These are phyloP conservation scores for Hypholoma fasciculare DNA, from an alignment of 768 basidiomycete species.

Conservation along the genomic window DNA sequence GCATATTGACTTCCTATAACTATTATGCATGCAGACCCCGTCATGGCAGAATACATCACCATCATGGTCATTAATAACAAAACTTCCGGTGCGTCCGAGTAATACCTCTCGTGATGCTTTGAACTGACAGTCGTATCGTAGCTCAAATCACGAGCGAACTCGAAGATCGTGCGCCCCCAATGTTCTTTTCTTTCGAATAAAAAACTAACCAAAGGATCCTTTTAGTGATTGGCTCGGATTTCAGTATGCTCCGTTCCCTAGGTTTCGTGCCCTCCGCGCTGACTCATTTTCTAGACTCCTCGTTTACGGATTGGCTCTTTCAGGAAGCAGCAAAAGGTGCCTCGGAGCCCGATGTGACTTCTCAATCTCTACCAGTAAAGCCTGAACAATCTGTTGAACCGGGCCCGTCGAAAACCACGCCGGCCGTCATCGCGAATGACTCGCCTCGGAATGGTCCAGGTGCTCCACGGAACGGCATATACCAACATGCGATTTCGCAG, in stretches of 20 bases:
- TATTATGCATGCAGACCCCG: conserved; percentile 56
- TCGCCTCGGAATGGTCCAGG: conserved; percentile 44
- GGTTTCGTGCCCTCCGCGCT: neutral
- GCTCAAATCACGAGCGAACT: conserved; percentile 89
- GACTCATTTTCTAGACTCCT: conserved; percentile 52
- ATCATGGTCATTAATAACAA: conserved; percentile 97
- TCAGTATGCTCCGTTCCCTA: conserved; percentile 47
- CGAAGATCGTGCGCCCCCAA: conserved; percentile 63
- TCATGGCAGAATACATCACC: conserved; percentile 94
- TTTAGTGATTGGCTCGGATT: conserved; percentile 77
- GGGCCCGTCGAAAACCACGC: conserved; percentile 28
- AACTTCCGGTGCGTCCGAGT: conserved; percentile 55
- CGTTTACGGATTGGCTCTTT: conserved; percentile 91
- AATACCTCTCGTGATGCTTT: conserved; percentile 10
- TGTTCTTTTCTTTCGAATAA: neutral
- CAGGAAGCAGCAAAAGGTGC: conserved; percentile 73
- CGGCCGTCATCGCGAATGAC: conserved; percentile 35
- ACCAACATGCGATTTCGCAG: conserved; percentile 75
- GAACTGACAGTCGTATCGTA: conserved; percentile 26
- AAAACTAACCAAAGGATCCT: conserved; percentile 10
- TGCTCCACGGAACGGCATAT: conserved; percentile 57
- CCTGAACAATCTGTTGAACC: conserved; percentile 28
- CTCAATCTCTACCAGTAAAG: conserved; percentile 36
- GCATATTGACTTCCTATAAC: conserved; percentile 7
- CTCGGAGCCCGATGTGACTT: conserved; percentile 45